Evolutionary conservation across 2,329 filamentous ascomycete genomes (phyloP).

Genomic region (Didymella pinodella): DNA sequence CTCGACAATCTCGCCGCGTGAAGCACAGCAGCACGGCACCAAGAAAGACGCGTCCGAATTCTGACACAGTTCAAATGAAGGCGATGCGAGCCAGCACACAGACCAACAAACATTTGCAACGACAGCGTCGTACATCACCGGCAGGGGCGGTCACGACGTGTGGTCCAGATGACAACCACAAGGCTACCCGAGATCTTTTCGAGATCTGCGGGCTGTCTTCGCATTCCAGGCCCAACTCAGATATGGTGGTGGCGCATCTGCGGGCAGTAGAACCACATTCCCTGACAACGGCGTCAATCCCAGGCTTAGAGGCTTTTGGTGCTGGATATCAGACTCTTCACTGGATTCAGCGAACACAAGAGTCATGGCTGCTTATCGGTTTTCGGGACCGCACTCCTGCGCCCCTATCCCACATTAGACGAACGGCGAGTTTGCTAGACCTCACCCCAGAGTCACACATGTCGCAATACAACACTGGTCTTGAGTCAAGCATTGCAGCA

Average conservation of each 20-base stretch:
- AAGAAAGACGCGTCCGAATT: not conserved
- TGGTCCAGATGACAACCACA: not conserved
- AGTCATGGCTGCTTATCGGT: not conserved
- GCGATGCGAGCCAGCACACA: not conserved
- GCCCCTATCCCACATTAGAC: not conserved
- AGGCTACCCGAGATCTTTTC: not conserved
- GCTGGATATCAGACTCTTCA: not conserved
- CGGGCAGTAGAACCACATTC: not conserved
- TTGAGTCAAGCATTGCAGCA: not conserved
- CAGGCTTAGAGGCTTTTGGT: not conserved
- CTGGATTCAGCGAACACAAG: not conserved
- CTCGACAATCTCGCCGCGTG: too few relatives aligned
- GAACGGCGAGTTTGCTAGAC: not conserved
- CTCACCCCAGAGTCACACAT: not conserved
- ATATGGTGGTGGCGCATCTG: not conserved
- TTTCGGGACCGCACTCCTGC: not conserved
- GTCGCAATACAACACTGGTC: not conserved
- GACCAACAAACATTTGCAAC: not conserved
- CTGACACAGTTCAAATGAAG: not conserved
- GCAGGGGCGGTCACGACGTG: not conserved
- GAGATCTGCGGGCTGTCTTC: not conserved
- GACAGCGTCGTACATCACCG: not conserved
- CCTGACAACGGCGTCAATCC: not conserved
- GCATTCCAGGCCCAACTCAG: not conserved
- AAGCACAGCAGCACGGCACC: too few relatives aligned